Evolutionary conservation across 352 stramenopile genomes (phyloP).

Genomic region (Phytophthora quininea): DNA sequence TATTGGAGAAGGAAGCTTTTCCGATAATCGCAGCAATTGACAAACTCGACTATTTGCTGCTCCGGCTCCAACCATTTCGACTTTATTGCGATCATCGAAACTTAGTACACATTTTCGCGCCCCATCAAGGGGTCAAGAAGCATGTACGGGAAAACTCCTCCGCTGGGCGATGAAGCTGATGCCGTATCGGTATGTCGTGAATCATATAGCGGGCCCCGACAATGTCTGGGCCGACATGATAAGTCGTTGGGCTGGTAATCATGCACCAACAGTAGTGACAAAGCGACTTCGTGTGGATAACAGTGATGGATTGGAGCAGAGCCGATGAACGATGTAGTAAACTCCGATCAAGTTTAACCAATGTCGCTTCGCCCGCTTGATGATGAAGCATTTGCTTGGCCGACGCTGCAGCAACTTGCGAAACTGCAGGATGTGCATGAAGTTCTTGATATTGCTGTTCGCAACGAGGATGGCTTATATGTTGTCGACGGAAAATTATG

Average conservation of each 20-base stretch:
- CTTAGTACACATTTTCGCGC: background rate
- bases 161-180: background rate
- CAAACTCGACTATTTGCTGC: background rate
- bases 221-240: conserved; percentile 15
- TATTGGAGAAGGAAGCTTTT: background rate
- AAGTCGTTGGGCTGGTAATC: conserved; percentile 2
- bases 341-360: too few species aligned
- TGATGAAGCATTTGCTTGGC: conserved; percentile 9
- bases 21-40: background rate
- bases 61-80: background rate
- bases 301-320: too few species aligned
- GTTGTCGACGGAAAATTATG: conserved; percentile 1
- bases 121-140: background rate
- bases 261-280: background rate
- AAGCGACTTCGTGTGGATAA: background rate
- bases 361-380: conserved; percentile 1
- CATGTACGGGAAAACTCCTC: conserved; percentile 1
- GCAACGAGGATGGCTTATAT: background rate
- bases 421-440: conserved; percentile 7
- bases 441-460: background rate
- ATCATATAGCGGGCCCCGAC: conserved; percentile 2
- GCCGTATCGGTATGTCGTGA: conserved; percentile 1
- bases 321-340: too few species aligned
- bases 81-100: background rate
- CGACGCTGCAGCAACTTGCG: background rate